Conservation (phyloP, 768 basidiomycete species). For the Porphyrellus cyaneotinctus region DNA sequence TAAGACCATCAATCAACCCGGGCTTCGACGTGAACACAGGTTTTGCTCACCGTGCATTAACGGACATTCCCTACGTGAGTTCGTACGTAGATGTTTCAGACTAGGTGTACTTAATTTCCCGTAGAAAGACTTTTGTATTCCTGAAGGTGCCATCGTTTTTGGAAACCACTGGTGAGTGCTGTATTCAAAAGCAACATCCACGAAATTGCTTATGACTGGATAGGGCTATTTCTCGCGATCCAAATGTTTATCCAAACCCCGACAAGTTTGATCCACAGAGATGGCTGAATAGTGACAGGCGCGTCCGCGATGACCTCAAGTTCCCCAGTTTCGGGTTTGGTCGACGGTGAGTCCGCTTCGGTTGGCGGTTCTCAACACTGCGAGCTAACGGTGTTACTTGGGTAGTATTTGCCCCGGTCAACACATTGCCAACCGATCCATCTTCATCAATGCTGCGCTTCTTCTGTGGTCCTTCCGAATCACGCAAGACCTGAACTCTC, state of each 20-base stretch:
- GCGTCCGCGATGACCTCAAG: constrained; percentile 50
- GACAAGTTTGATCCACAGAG: constrained; percentile 55
- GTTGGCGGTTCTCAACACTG: not conserved
- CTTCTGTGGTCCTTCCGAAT: constrained; percentile 65
- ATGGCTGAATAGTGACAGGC: constrained; percentile 42
- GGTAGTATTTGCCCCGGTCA: constrained; percentile 64
- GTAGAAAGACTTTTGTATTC: constrained; percentile 35
- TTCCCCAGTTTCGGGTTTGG: constrained; percentile 57
- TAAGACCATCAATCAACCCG: not conserved
- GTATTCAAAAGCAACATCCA: not conserved
- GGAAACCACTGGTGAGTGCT: constrained; percentile 34
- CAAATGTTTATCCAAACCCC: constrained; percentile 54
- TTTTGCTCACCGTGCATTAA: constrained; percentile 60
- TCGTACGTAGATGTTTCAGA: not conserved
- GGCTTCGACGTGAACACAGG: constrained; percentile 29
- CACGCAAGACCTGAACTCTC: constrained; percentile 43
- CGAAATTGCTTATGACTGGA: not conserved
- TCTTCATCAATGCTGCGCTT: constrained; percentile 63
- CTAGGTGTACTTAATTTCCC: constrained; percentile 2
- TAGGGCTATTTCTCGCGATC: constrained; percentile 57
- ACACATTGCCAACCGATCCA: constrained; percentile 56
- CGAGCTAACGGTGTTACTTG: not conserved
- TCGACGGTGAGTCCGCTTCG: constrained; percentile 27
- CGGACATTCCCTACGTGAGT: constrained; percentile 60
- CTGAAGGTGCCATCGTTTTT: constrained; percentile 34